Evolutionary conservation across 2,329 filamentous ascomycete species (phyloP), one percentile per base, ranked within the genome.

Genomic region (Ampelomyces quisqualis): DNA sequence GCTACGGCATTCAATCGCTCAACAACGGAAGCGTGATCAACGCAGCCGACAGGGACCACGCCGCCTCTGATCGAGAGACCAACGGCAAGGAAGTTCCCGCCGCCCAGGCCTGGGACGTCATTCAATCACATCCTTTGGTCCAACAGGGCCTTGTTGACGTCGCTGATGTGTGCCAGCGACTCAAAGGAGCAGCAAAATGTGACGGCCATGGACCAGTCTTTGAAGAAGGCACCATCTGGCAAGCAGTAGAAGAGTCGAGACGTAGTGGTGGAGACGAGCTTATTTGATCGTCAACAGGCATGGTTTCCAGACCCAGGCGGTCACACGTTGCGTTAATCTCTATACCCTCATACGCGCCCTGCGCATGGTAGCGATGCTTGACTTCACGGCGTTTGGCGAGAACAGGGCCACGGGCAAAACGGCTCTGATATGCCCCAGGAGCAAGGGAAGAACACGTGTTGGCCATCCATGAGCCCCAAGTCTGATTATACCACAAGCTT

Each of bases 151-250:
- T 88, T 14, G 84, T 96, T 18, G 88, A 97, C 65, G 82, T 96
- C 9, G 84, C 78, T 24, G 79, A 86, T 62, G 86, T 96, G 21
- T 90, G 85, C 64, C 86, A 93, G 60, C 76, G 82, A 9, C 73
- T 97, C 38, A 90, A 88, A 72, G 75, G 77, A 13, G 73, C 80
- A 57, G 87, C 88, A 13, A 81, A 84, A 58, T 95, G 90, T 64
- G 87, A 96, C 68, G 90, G 90, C 2, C 85, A 89, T 62, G 73
- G 90, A 0, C 90, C 90, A 2, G 90, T 93, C 27, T 95, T 95
- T 57, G 84, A 86, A 47, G 90, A 95, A 67, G 72, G 78, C 17
- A 80, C 81, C 30, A 84, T 97, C 11, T 68, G 82, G 29, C 73
- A 76, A 47, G 88, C 88, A 11, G 90, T 97, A 50, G 80, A 88